Conservation (phyloP, 306 rosid species). For the Macrotyloma uniflorum region DNA sequence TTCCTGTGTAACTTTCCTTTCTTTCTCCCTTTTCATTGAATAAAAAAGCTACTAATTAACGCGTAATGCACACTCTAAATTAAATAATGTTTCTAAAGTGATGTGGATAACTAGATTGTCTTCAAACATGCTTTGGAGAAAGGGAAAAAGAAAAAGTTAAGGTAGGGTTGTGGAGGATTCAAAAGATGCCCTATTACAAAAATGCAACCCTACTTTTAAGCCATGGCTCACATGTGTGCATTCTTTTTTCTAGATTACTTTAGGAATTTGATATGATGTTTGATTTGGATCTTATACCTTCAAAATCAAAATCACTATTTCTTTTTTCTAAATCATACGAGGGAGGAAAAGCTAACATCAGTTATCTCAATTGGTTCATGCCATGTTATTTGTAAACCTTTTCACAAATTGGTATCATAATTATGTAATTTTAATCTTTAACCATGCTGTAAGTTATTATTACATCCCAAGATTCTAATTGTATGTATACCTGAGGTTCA, state of each 20-base stretch:
- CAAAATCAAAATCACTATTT: background rate
- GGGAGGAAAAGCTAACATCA: background rate
- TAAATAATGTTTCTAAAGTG: too few relatives aligned
- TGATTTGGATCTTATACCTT: background rate
- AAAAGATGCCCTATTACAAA: background rate
- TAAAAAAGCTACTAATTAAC: too few relatives aligned
- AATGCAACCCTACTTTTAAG: background rate
- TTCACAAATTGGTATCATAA: too few relatives aligned
- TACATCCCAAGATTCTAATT: too few relatives aligned
- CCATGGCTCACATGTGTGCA: constrained; percentile 11
- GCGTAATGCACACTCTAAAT: too few relatives aligned
- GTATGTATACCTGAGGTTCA: constrained; percentile 96
- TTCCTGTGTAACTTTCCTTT: background rate
- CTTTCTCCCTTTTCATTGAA: background rate
- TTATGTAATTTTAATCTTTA: too few relatives aligned
- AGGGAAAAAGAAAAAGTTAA: background rate
- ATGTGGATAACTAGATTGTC: background rate
- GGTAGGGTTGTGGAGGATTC: background rate
- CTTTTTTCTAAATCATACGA: background rate
- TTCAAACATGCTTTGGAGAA: background rate
- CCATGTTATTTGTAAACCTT: background rate
- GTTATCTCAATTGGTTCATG: background rate
- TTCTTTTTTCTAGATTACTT: background rate
- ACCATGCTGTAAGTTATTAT: too few relatives aligned
- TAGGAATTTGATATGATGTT: background rate